Percentiles rank a stretch among this genome's conserved stretches.
phyloP scores from a whole-genome alignment of 768 basidiomycete genomes.

The Suillus brevipes region DNA sequence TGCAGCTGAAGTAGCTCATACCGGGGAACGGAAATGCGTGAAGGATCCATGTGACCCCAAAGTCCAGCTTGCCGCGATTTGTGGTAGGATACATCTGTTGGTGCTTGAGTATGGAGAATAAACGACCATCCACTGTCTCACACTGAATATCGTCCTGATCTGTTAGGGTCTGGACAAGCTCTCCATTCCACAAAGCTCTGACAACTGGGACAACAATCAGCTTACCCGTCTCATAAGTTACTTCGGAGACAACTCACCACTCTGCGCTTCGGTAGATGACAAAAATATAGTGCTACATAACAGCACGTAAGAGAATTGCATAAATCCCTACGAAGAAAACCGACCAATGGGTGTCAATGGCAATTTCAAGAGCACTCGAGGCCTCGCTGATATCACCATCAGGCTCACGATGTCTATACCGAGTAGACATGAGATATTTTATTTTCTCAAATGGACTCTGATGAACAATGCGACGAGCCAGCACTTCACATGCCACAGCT shows the following conservation, averaged over 20 bases:
- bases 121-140: conserved; percentile 29
- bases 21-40: conserved; percentile 80
- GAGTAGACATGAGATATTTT: conserved; percentile 70
- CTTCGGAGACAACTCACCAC: conserved; percentile 46
- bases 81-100: conserved; percentile 66
- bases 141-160: conserved; percentile 79
- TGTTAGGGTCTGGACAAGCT: conserved; percentile 77
- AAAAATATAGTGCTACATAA: conserved; percentile 70
- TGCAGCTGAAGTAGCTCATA: conserved; percentile 21
- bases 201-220: conserved; percentile 53
- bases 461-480: conserved; percentile 82
- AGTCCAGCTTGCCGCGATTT: conserved; percentile 54
- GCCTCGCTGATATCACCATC: conserved; percentile 79
- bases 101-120: conserved; percentile 11
- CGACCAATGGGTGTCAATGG: conserved; percentile 91
- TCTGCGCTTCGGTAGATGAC: conserved; percentile 83
- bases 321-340: conserved; percentile 6
- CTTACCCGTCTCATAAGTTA: not conserved
- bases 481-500: conserved; percentile 83
- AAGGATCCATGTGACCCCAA: conserved; percentile 73
- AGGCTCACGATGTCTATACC: conserved; percentile 67
- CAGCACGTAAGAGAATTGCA: conserved; percentile 6
- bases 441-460: conserved; percentile 61
- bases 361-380: conserved; percentile 79
- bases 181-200: conserved; percentile 78